Evolutionary conservation across 208 protist genomes (phyloP), one percentile per base, ranked within the genome.

Genomic region (Willaertia magna): DNA sequence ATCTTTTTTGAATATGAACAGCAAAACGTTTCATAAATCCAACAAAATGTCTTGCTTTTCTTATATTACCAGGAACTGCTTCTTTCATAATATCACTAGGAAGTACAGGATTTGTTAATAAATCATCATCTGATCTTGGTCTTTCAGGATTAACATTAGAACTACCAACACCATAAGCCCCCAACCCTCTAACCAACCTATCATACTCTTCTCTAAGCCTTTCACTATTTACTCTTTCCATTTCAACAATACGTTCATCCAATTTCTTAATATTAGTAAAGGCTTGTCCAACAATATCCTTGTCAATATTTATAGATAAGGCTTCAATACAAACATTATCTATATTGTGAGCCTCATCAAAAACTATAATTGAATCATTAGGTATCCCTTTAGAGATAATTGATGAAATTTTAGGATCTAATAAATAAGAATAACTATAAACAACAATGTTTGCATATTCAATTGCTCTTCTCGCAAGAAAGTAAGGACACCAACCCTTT

Each of bases 341-440:
- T 59, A 99, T 99, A 89, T 99, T 99, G 91, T 99, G 98, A 4
- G 97, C 98, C 90, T 99, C 98, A 88, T 99, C 98, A 92, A 99
- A 99, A 4, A 99, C 95, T 12, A 99, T 94, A 81, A 99, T 98
- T 16, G 93, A 97, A 85, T 98, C 96, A 76, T 94, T 94, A 49
- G 93, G 91, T 55, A 98, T 88, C 44, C 94, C 92, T 87, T 93
- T 93, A 1, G 95, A 94, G 0, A 98, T 95, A 11, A 98, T 90
- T 26, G 94, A 93, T 6, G 96, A 91, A 59, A 99, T 98, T 87
- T 98, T 97, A 9, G 98, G 97, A 87, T 99, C 97, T 16, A 99
- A 92, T 85, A 99, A 93, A 91, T 99, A 99, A 51, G 97, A 92
- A 89, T 99, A 99, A 55, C 95, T 99, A 86, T 98, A 98, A 79